Base-by-base conservation (phyloP, 202 grass and related monocot species). In the Setaria viridis region DNA sequence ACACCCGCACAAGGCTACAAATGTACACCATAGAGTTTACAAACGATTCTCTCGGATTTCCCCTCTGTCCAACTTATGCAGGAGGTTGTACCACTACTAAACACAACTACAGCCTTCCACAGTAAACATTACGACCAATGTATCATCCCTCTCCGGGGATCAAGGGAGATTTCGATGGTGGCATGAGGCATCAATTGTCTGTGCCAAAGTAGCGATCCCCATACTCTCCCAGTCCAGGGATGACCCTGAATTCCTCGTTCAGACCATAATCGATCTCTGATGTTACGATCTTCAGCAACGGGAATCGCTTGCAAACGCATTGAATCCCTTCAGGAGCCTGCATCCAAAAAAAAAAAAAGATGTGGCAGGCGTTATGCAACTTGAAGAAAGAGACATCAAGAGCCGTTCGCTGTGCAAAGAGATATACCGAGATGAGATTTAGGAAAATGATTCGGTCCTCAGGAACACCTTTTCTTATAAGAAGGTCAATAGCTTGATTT, bases 271-370 rank as follows among this genome's bases (percentile, higher is more conserved):
- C 96, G n/a, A 98, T 98, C 84, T 98, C 96, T 21, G 96, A 98
- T 0, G 96, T 98, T 33, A 98, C 91, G 74, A 98, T 86, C 84
- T 98, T 98, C 77, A 98, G 53, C 35, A 49, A 85, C 0, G 96
- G 91, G 62, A 94, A 98, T 80, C 91, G 79, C 76, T 92, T 91
- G 82, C 96, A 98, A 25, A 98, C 88, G 37, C 87, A 86, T 14
- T 95, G 96, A 74, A 98, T 95, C 10, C 95, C 93, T 87, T 98
- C 95, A 51, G 95, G 95, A 82, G 95, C 95, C 91, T 98, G 86
- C n/a, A 78, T 11, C 66, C 59, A 65, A 54, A 59, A 33, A 17
- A 75, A 69, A 2, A 46, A 3, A 60, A 7, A 46, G 6, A 9
- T 58, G 15, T 34, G 43, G n/a, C 10, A 67, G 0, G 5, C 35